These are phyloP conservation scores for Coleophoma eucalyptorum DNA, from an alignment of 2,329 filamentous ascomycete genomes.

Conservation along the genomic window DNA sequence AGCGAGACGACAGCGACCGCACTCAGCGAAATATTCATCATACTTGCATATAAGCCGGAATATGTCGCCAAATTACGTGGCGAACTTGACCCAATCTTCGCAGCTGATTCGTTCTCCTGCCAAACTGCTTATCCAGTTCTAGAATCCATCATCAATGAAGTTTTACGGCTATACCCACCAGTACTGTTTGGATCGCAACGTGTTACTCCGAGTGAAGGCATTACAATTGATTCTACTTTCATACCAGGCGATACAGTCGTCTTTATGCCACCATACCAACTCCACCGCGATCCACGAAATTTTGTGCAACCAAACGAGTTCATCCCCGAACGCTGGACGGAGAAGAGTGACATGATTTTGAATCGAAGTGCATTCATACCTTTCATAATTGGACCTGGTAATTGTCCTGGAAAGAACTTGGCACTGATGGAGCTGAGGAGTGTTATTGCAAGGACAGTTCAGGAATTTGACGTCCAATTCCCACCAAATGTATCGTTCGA, in stretches of 20 bases:
- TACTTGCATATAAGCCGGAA: neutral
- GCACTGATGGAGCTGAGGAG: slow-evolving; percentile 24
- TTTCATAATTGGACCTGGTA: slow-evolving; percentile 14
- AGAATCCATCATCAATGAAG: slow-evolving; percentile 32
- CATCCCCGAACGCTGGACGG: slow-evolving; percentile 26
- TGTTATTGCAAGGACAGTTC: slow-evolving; percentile 12
- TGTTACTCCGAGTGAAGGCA: slow-evolving; percentile 30
- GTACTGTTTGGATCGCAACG: slow-evolving; percentile 29
- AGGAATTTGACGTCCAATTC: slow-evolving; percentile 17
- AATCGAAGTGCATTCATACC: neutral
- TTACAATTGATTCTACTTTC: slow-evolving; percentile 1
- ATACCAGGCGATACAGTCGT: slow-evolving; percentile 1
- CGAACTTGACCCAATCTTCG: neutral
- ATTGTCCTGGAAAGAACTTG: slow-evolving; percentile 24
- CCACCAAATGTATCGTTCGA: neutral
- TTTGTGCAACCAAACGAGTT: slow-evolving; percentile 5
- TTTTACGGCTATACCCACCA: slow-evolving; percentile 30
- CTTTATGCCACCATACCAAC: neutral
- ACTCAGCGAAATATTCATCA: neutral
- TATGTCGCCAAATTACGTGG: neutral
- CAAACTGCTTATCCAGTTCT: slow-evolving; percentile 17
- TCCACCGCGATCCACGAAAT: neutral
- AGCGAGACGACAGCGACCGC: neutral
- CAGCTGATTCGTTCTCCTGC: neutral
- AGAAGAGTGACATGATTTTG: neutral